Percentiles rank a stretch among this genome's conserved stretches.
Evolutionary conservation across 495 filamentous ascomycete species (phyloP).

Genomic region (Neurospora sp.): DNA sequence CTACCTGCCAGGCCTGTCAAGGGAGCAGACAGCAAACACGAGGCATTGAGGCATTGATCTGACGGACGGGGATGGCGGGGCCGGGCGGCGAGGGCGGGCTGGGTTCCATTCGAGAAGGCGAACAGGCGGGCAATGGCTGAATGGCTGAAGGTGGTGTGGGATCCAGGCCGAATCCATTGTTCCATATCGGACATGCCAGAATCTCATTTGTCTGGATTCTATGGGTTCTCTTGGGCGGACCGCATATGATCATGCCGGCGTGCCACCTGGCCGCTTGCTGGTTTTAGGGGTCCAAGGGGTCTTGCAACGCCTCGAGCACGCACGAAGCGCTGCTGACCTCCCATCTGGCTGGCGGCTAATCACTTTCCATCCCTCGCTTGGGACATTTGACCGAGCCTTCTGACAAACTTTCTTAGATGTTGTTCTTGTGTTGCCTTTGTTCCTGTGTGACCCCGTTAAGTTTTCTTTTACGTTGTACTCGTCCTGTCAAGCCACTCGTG

Average conservation of each 20-base stretch:
- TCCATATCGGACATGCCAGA: not conserved
- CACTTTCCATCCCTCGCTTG: not conserved
- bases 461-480: not conserved
- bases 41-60: not conserved
- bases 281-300: not conserved
- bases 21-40: not conserved
- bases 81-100: not conserved
- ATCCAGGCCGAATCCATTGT: not conserved
- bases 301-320: not conserved
- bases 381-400: not conserved
- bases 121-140: not conserved
- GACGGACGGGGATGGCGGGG: not conserved
- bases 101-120: not conserved
- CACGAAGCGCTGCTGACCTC: not conserved
- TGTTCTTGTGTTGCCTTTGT: not conserved
- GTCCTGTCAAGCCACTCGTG: not conserved
- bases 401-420: not conserved
- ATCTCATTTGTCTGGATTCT: not conserved
- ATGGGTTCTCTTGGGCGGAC: not conserved
- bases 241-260: not conserved
- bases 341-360: not conserved
- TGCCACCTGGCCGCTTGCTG: not conserved
- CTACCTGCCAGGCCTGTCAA: not conserved
- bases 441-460: not conserved
- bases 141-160: not conserved